phyloP scores from a whole-genome alignment of 75 land plant species.

The Sequoia sempervirens region DNA sequence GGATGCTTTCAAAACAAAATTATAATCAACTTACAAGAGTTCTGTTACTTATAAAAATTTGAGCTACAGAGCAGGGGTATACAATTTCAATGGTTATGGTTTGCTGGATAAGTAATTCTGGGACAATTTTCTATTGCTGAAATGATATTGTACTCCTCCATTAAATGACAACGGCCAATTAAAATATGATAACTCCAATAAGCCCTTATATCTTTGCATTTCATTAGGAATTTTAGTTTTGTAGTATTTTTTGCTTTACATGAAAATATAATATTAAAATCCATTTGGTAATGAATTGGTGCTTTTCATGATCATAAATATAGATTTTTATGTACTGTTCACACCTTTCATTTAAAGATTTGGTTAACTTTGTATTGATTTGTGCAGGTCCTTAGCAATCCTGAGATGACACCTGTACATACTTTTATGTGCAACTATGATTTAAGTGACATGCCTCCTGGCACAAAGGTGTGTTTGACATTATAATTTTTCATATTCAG shows the following conservation, averaged over 20 bases:
- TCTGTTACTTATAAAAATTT: background rate
- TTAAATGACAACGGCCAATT: background rate
- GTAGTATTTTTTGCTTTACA: background rate
- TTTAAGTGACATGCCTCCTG: constrained; percentile 92
- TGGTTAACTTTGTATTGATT: background rate
- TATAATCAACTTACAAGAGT: background rate
- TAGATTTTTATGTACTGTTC: background rate
- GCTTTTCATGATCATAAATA: background rate
- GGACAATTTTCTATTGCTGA: background rate
- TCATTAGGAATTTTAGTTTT: background rate
- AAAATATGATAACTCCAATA: background rate
- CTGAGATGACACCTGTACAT: constrained; percentile 94
- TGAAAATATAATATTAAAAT: background rate
- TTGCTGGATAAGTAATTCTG: background rate
- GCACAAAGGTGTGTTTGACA: constrained; percentile 74
- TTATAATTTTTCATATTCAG: background rate
- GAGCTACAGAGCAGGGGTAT: background rate
- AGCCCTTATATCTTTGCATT: background rate
- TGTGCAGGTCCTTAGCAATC: constrained; percentile 91
- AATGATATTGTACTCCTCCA: background rate
- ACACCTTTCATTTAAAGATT: background rate
- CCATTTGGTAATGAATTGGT: background rate
- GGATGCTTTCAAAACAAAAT: background rate
- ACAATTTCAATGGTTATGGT: background rate
- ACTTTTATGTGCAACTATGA: constrained; percentile 94